Evolutionary conservation across 2,329 filamentous ascomycete species (phyloP).

Genomic region (Calonectria montana): DNA sequence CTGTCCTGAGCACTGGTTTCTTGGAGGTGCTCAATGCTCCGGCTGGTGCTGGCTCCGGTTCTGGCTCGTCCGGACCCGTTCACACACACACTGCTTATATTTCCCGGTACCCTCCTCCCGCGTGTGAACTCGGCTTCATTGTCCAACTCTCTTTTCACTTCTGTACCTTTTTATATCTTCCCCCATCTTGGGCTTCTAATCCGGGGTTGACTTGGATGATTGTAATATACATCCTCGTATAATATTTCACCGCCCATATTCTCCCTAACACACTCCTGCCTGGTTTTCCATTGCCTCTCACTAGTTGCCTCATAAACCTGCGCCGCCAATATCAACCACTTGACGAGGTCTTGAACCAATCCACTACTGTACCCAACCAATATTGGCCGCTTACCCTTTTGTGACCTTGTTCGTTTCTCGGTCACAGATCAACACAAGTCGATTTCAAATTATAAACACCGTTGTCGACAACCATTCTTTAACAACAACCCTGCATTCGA

Average conservation of each 20-base stretch:
- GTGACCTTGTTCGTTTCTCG: background rate
- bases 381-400: background rate
- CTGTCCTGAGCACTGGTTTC: slow-evolving; percentile 32
- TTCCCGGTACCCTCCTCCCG: slow-evolving; percentile 40
- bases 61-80: slow-evolving; percentile 33
- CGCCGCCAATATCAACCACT: background rate
- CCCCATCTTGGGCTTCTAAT: slow-evolving; percentile 23
- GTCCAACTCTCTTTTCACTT: slow-evolving; percentile 28
- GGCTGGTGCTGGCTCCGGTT: slow-evolving; percentile 28
- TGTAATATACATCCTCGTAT: slow-evolving; percentile 22
- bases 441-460: slow-evolving; percentile 15
- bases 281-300: slow-evolving; percentile 11
- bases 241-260: slow-evolving; percentile 11
- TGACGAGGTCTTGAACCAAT: background rate
- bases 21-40: slow-evolving; percentile 19
- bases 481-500: background rate
- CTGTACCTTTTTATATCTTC: slow-evolving; percentile 24
- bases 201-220: slow-evolving; percentile 26
- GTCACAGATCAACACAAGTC: background rate
- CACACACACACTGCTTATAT: slow-evolving; percentile 43
- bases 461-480: slow-evolving; percentile 1
- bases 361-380: background rate
- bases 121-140: slow-evolving; percentile 27
- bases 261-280: slow-evolving; percentile 6
- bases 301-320: background rate